Evolutionary conservation across 1,139 yeast species (phyloP), one percentile per base, ranked within the genome.

Genomic region (Kodamaea alishanica): DNA sequence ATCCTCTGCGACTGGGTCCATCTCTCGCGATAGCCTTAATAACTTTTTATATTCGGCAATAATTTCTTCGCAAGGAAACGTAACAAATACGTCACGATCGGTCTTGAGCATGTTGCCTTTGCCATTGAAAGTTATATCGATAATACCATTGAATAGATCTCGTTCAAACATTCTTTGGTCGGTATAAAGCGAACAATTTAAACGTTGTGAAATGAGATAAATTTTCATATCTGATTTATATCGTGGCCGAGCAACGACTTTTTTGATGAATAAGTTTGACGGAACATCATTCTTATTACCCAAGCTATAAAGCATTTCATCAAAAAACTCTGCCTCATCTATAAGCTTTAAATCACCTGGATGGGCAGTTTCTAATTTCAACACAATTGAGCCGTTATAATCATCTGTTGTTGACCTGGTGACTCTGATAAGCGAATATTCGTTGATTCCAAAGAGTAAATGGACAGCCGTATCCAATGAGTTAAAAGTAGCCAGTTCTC

Each of bases 321-420:
- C 70, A 33, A 62, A 56, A 43, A 64, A 70, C 29, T 73, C 75
- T 31, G 64, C 69, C 40, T 68, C 73, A 50, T 77, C 82, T 38
- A 75, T 67, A 34, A 77, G 53, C 48, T 62, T 65, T n/a, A 54
- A 49, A 43, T 75, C 77, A 3, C 82, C 81, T 0, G 80, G 77
- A 42, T 60, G 65, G 0, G 79, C 77, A 1, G 81, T 73, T 51
- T 77, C 83, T 37, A 77, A 58, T 48, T 77, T 77, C 32, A 77
- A 56, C 4, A 76, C 59, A 6, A 70, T 63, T 8, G 79, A 68
- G 1, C 80, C 79, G 22, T 75, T 77, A 29, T 58, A 56, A 44
- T 74, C 79, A 28, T 65, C 64, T 5, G 79, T 73, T 6, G 81
- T 75, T 1, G 80, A 76, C 42, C 81, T 58, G 1, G 82, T 75